These are phyloP conservation scores for Lachancea quebecensis DNA, from an alignment of 805 yeast species.

Conservation along the genomic window DNA sequence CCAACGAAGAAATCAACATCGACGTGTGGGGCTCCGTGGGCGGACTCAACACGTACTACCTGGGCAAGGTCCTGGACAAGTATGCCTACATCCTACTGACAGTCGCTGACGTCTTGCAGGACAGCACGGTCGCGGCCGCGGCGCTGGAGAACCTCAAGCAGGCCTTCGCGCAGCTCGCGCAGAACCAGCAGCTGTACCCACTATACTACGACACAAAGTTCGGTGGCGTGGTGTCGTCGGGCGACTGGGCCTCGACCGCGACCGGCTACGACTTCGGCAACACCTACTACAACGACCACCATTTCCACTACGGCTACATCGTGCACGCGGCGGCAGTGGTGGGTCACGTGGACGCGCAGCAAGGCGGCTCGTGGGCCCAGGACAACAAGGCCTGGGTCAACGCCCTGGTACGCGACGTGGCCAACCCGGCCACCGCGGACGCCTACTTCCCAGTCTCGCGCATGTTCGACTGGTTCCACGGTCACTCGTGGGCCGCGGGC, in stretches of 20 bases:
- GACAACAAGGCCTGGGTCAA: slow-evolving; percentile 52
- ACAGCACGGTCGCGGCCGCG: slow-evolving; percentile 33
- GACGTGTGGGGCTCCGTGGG: slow-evolving; percentile 39
- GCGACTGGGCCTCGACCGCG: slow-evolving; percentile 36
- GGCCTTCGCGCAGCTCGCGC: slow-evolving; percentile 38
- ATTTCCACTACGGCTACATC: slow-evolving; percentile 80
- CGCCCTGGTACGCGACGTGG: slow-evolving; percentile 56
- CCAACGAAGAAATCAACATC: slow-evolving; percentile 41
- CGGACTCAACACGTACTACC: slow-evolving; percentile 39
- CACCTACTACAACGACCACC: slow-evolving; percentile 78
- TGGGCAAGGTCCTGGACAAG: slow-evolving; percentile 51
- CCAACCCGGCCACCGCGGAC: slow-evolving; percentile 51
- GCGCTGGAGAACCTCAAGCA: slow-evolving; percentile 35
- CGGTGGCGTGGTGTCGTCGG: slow-evolving; percentile 50
- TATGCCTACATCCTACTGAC: slow-evolving; percentile 51
- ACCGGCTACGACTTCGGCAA: slow-evolving; percentile 57
- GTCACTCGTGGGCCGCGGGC: slow-evolving; percentile 75
- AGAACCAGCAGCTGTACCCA: slow-evolving; percentile 42
- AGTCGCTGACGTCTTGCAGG: slow-evolving; percentile 42
- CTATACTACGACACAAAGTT: slow-evolving; percentile 49
- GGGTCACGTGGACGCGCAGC: slow-evolving; percentile 51
- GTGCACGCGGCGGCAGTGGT: slow-evolving; percentile 78
- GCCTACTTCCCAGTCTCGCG: slow-evolving; percentile 56
- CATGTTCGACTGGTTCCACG: slow-evolving; percentile 63
- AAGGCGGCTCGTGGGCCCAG: slow-evolving; percentile 47